Conservation (phyloP, 768 basidiomycete genomes). For the Gymnopilus junonius region DNA sequence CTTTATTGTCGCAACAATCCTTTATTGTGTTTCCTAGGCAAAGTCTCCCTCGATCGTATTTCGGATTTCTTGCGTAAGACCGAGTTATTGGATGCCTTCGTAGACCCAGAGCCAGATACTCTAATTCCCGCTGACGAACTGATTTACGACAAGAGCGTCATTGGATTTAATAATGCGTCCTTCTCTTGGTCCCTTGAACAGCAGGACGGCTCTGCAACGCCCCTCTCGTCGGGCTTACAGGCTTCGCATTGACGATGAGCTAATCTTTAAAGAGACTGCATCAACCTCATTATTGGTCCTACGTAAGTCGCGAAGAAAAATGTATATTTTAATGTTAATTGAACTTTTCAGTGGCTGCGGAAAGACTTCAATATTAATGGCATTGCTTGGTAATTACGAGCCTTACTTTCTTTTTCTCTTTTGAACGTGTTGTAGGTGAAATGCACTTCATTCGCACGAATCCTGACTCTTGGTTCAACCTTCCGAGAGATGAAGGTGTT, state of each 20-base stretch:
- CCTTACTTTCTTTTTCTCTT: no score
- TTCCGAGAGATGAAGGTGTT: conserved; percentile 68
- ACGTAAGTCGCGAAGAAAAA: conserved; percentile 31
- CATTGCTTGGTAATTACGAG: conserved; percentile 44
- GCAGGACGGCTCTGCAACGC: conserved; percentile 38
- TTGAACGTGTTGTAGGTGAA: conserved; percentile 43
- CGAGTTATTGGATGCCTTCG: conserved; percentile 50
- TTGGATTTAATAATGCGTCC: conserved; percentile 55
- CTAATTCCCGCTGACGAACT: not conserved
- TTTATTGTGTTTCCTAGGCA: conserved; percentile 23
- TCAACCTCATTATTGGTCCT: conserved; percentile 63
- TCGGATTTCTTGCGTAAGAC: conserved; percentile 48
- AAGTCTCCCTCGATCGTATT: conserved; percentile 67
- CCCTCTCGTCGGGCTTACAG: conserved; percentile 52
- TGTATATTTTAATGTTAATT: not conserved
- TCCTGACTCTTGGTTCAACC: conserved; percentile 62
- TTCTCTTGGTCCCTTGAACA: conserved; percentile 57
- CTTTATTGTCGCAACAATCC: not conserved
- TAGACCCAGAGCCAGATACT: not conserved
- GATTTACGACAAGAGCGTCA: conserved; percentile 25
- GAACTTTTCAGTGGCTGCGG: conserved; percentile 43
- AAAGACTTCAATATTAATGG: conserved; percentile 68
- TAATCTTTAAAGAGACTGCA: conserved; percentile 55
- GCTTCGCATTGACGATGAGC: conserved; percentile 54
- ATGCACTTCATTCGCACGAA: conserved; percentile 60